Percentiles rank a stretch among this genome's conserved stretches.
These are phyloP conservation scores for Coelastrella sp. DNA, from an alignment of 139 green algal genomes.

Conservation along the genomic window DNA sequence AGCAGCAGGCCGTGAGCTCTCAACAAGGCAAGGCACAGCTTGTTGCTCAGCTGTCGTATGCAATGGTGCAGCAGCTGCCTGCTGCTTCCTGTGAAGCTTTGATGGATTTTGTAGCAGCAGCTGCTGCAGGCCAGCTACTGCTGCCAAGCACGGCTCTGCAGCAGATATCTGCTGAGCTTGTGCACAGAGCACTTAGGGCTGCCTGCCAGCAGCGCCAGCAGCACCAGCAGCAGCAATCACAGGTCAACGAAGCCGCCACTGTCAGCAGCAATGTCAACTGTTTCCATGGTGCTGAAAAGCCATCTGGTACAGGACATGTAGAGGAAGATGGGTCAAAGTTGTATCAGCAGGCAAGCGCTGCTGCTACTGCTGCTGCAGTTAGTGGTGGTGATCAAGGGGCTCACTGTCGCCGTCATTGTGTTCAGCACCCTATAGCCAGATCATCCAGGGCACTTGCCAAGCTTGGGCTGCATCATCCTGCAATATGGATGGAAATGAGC, in stretches of 20 bases:
- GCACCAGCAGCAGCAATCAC: conserved; percentile 5
- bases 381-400: no score
- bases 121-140: neutral
- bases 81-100: neutral
- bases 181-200: conserved; percentile 13
- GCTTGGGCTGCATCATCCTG: neutral
- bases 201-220: conserved; percentile 21
- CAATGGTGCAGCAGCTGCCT: conserved; percentile 14
- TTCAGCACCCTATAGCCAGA: neutral
- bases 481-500: conserved; percentile 30
- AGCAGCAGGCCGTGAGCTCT: neutral
- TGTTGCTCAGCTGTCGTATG: neutral
- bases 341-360: neutral
- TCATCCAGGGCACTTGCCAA: neutral
- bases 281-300: no score
- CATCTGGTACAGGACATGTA: neutral
- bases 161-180: neutral
- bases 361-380: conserved; percentile 9
- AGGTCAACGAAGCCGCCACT: neutral
- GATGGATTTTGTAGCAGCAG: conserved; percentile 16
- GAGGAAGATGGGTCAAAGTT: neutral
- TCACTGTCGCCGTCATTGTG: no score
- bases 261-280: neutral
- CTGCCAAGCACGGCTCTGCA: conserved; percentile 2
- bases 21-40: neutral